Evolutionary conservation across 2,329 filamentous ascomycete genomes (phyloP).

Genomic region (Neurospora crassa): DNA sequence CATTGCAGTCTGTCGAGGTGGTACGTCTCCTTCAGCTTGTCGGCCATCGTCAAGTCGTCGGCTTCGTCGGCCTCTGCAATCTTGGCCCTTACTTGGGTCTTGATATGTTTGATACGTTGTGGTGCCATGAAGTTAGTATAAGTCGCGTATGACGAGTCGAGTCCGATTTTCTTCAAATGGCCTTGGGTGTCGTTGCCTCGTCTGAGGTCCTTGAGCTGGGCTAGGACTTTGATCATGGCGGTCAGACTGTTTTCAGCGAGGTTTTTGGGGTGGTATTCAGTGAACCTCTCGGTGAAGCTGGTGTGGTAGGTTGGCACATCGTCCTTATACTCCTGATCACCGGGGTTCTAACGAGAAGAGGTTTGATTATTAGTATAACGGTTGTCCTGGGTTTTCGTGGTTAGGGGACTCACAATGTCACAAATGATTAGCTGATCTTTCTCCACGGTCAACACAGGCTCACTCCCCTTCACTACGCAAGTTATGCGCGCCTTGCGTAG

Average conservation of each 20-base stretch:
- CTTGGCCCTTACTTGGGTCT: not conserved
- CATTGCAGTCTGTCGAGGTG: not conserved
- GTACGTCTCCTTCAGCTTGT: not conserved
- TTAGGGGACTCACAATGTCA: constrained; percentile 4
- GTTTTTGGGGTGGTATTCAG: constrained; percentile 1
- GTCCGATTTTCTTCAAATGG: constrained; percentile 4
- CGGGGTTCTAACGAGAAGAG: not conserved
- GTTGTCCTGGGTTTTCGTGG: not conserved
- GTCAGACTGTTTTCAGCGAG: not conserved
- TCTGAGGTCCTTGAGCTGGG: constrained; percentile 5
- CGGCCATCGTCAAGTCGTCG: not conserved
- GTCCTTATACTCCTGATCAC: not conserved
- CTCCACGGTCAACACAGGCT: not conserved
- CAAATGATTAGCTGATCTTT: constrained; percentile 4
- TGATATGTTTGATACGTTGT: constrained; percentile 3
- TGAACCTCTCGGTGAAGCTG: constrained; percentile 3
- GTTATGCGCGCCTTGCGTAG: not conserved
- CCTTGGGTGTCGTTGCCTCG: constrained; percentile 8
- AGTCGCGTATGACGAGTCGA: not conserved
- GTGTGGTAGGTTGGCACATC: not conserved
- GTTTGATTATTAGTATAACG: not conserved
- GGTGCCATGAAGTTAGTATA: constrained; percentile 10
- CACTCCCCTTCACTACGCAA: not conserved
- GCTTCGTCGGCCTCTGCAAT: not conserved
- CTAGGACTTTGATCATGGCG: constrained; percentile 6